These are phyloP conservation scores for Diaporthe batatas DNA, from an alignment of 2,329 filamentous ascomycete genomes.

Conservation along the genomic window DNA sequence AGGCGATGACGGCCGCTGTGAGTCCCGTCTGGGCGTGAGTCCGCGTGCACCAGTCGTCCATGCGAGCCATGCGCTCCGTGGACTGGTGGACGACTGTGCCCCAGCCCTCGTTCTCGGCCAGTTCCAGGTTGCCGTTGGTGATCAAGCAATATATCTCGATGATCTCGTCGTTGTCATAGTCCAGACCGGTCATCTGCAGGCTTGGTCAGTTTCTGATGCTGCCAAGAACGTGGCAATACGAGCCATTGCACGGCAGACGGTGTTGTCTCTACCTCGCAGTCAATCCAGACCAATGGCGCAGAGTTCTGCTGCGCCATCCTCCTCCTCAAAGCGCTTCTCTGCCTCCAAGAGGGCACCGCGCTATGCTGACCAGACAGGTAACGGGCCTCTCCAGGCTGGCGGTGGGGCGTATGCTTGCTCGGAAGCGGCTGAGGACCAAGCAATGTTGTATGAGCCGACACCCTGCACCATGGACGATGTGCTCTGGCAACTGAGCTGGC, in stretches of 20 bases:
- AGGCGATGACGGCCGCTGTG: conserved; percentile 80
- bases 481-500: conserved; percentile 1
- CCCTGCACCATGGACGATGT: conserved; percentile 25
- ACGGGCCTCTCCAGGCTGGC: not conserved
- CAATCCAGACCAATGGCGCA: conserved; percentile 87
- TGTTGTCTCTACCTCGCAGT: conserved; percentile 66
- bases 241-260: not conserved
- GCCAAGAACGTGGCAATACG: not conserved
- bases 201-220: conserved; percentile 34
- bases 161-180: conserved; percentile 84
- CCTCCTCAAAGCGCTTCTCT: not conserved
- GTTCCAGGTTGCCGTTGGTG: conserved; percentile 82
- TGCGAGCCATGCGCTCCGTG: conserved; percentile 76
- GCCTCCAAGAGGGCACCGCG: not conserved
- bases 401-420: conserved; percentile 1
- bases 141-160: conserved; percentile 94
- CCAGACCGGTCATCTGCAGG: conserved; percentile 89
- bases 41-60: conserved; percentile 89
- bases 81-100: conserved; percentile 83
- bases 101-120: conserved; percentile 83
- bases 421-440: conserved; percentile 13
- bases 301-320: conserved; percentile 45
- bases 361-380: not conserved
- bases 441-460: conserved; percentile 37
- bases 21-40: conserved; percentile 88